A percentile compares a stretch with the other conserved stretches of the same genome.
Evolutionary conservation across 2,329 filamentous ascomycete species (phyloP).

Genomic region (Zymoseptoria pseudotritici): DNA sequence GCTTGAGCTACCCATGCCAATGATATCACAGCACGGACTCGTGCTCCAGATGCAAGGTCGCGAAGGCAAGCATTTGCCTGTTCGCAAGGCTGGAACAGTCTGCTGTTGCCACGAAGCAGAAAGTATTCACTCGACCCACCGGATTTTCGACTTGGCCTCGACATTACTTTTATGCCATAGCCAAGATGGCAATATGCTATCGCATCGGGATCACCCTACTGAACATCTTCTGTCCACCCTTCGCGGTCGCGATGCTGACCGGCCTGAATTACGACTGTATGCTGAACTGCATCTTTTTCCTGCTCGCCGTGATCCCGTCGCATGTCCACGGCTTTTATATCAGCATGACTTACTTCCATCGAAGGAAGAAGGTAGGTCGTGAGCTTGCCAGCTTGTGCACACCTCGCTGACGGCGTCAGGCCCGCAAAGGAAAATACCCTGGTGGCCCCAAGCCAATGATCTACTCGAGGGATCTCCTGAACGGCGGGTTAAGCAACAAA

Average conservation of each 20-base stretch:
- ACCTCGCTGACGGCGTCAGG: constrained; percentile 14
- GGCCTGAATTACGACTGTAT: constrained; percentile 31
- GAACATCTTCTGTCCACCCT: constrained; percentile 36
- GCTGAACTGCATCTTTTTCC: constrained; percentile 34
- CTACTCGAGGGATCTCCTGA: constrained; percentile 30
- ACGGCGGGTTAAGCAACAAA: constrained; percentile 30
- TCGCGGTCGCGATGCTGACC: constrained; percentile 32
- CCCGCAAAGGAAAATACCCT: constrained; percentile 32
- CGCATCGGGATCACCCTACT: constrained; percentile 30
- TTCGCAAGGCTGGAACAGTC: neutral
- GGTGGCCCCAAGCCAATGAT: constrained; percentile 31
- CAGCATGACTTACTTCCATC: constrained; percentile 33
- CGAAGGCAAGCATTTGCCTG: neutral
- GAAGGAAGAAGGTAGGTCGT: constrained; percentile 27
- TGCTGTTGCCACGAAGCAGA: neutral
- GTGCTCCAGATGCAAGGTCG: neutral
- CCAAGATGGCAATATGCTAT: constrained; percentile 12
- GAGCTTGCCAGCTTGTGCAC: neutral
- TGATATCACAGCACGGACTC: neutral
- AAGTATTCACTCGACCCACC: neutral
- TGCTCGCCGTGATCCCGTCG: constrained; percentile 34
- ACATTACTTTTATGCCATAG: neutral
- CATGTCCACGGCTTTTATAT: constrained; percentile 39
- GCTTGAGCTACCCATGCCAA: neutral
- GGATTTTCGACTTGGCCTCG: neutral